phyloP scores from a whole-genome alignment of 345 rosid species.

The Euphorbia tirucalli region DNA sequence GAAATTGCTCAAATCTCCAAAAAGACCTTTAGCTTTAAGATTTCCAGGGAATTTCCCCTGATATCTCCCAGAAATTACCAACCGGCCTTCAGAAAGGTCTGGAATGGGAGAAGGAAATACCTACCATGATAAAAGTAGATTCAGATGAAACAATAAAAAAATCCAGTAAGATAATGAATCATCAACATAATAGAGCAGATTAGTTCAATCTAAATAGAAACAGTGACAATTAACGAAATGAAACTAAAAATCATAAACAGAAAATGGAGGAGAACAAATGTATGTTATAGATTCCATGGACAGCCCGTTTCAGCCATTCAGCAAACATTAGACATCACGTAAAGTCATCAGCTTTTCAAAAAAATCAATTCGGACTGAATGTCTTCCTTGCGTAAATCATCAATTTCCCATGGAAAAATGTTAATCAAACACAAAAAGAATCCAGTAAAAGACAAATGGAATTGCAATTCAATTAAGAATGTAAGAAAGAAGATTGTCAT shows the following conservation, averaged over 20 bases:
- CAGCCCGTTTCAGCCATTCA: neutral
- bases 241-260: neutral
- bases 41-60: constrained; percentile 55
- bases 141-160: no score
- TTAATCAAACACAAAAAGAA: neutral
- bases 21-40: constrained; percentile 49
- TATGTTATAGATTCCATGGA: neutral
- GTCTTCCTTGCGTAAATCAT: neutral
- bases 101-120: constrained; percentile 55
- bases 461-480: neutral
- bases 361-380: neutral
- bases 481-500: neutral
- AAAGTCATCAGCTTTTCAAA: neutral
- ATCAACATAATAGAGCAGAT: constrained; percentile 2
- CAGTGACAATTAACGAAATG: neutral
- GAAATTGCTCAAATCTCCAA: constrained; percentile 54
- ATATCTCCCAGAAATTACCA: constrained; percentile 65
- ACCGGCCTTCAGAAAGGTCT: constrained; percentile 56
- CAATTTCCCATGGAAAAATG: neutral
- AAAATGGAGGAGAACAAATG: neutral
- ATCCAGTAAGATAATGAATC: neutral
- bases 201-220: neutral
- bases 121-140: constrained; percentile 36
- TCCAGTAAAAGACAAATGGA: neutral
- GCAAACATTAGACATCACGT: neutral